Evolutionary conservation across 805 yeast species (phyloP), one percentile per base, ranked within the genome.

Genomic region (Metschnikowia shivogae): DNA sequence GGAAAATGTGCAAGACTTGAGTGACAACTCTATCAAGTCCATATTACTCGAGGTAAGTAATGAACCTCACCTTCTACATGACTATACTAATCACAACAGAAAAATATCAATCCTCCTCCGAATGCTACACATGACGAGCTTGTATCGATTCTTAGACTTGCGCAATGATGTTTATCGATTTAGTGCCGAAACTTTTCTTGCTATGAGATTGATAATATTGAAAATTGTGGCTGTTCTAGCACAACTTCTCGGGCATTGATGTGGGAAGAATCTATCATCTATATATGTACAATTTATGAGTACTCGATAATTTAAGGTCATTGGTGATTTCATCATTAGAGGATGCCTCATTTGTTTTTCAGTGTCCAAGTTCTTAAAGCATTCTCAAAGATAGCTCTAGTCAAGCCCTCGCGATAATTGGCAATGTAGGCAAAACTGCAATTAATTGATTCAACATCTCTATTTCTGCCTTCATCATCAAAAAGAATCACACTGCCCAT

Each of bases 381-480:
- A 3, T 64, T 59, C 38, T 74, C 72, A 52, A 79, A 82, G n/a
- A 78, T 57, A 14, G 64, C 55, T 72, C 81, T 72, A 1, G 82
- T 78, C 29, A 84, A 71, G 0, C 89, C 88, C 17, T 56, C 52
- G 22, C 68, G 66, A 35, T 82, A 84, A 55, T 81, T 78, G 6
- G 69, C 68, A 7, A 89, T 77, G 57, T 80, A 77, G 12, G 80
- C 78, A 62, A 89, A 89, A 42, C 77, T 74, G 24, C 87, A 88
- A 4, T 89, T 89, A 12, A 85, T 72, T 20, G 62, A 55, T 56
- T 79, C 84, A 4, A 89, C 96, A 54, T 89, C 96, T 49, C 66
- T 74, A 58, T 89, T 89, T 51, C 96, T 72, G 44, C 65, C 56
- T 62, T 89, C 96, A 61, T 89, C 96, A 59, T 89, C 96, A 56